Percentiles rank a stretch among this genome's conserved stretches.
phyloP scores from a whole-genome alignment of 139 green algal species.

The Coelastrella sp. region DNA sequence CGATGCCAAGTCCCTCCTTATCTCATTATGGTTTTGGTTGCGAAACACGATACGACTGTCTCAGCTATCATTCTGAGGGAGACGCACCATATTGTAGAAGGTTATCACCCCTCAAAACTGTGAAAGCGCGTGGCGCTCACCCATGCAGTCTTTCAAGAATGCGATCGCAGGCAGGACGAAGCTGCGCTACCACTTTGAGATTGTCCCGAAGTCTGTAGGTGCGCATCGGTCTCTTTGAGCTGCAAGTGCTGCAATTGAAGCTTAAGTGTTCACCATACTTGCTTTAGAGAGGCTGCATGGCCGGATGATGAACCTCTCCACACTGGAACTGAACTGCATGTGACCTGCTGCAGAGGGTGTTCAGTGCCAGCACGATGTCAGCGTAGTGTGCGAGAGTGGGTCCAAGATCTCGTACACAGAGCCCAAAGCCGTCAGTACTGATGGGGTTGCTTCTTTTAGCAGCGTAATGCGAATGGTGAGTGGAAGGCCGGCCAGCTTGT shows the following conservation, averaged over 20 bases:
- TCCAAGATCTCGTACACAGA: slow-evolving; percentile 39
- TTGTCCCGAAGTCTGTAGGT: slow-evolving; percentile 35
- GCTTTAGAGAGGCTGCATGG: too few species aligned
- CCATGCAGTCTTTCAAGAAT: not conserved
- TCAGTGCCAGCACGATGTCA: not conserved
- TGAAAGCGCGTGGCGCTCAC: not conserved
- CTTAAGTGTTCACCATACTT: not conserved
- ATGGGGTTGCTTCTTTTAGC: slow-evolving; percentile 5
- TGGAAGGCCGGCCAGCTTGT: not conserved
- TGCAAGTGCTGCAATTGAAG: not conserved
- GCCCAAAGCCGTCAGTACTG: not conserved
- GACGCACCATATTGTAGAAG: too few species aligned
- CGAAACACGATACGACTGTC: too few species aligned
- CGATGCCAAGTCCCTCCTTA: too few species aligned
- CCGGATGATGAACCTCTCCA: not conserved
- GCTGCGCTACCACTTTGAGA: slow-evolving; percentile 39
- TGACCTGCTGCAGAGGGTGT: slow-evolving; percentile 3
- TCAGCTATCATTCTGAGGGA: too few species aligned
- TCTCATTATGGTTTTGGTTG: too few species aligned
- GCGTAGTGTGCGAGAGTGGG: slow-evolving; percentile 36
- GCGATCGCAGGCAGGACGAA: not conserved
- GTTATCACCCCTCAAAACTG: not conserved
- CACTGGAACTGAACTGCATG: not conserved
- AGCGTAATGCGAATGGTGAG: slow-evolving; percentile 11
- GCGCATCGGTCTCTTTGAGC: not conserved